A percentile compares a stretch with the other conserved stretches of the same genome.
phyloP scores from a whole-genome alignment of 192 early-diverging fungal genomes.

The Coemansia sp. region DNA sequence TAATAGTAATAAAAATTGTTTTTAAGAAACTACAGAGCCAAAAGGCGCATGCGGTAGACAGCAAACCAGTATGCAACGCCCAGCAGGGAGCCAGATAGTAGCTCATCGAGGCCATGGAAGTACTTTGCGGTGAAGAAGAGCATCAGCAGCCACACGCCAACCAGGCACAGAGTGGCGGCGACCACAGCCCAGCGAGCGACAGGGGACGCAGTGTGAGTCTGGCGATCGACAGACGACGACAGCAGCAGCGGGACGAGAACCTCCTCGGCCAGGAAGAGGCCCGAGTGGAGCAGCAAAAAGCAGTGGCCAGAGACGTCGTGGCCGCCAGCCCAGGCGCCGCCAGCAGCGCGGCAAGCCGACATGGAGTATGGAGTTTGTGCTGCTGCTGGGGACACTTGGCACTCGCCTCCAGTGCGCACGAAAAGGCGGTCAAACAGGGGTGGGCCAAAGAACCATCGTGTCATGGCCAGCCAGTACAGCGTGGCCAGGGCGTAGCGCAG shows the following conservation, averaged over 20 bases:
- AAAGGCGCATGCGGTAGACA: slow-evolving; percentile 13
- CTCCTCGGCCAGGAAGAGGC: slow-evolving; percentile 73
- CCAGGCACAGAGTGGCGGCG: slow-evolving; percentile 45
- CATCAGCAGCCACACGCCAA: slow-evolving; percentile 76
- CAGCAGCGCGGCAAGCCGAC: slow-evolving; percentile 51
- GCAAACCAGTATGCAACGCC: slow-evolving; percentile 70
- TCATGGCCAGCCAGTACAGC: slow-evolving; percentile 81
- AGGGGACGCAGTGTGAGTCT: slow-evolving; percentile 17
- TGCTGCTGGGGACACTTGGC: slow-evolving; percentile 23
- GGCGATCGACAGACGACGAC: slow-evolving; percentile 37
- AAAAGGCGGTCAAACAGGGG: slow-evolving; percentile 80
- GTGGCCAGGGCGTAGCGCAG: slow-evolving; percentile 67
- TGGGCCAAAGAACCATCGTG: slow-evolving; percentile 87
- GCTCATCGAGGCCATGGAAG: slow-evolving; percentile 76
- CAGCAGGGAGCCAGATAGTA: slow-evolving; percentile 67
- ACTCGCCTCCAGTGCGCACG: slow-evolving; percentile 69
- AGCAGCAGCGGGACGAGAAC: slow-evolving; percentile 43
- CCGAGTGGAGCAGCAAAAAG: slow-evolving; percentile 78
- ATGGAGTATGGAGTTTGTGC: slow-evolving; percentile 16
- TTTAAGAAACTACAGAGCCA: slow-evolving; percentile 5
- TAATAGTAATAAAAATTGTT: too few relatives aligned
- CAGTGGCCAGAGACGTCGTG: slow-evolving; percentile 91
- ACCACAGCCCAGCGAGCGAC: slow-evolving; percentile 36
- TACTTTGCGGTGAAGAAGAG: slow-evolving; percentile 76
- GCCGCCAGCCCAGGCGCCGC: slow-evolving; percentile 76